Evolutionary conservation across 2,329 filamentous ascomycete genomes (phyloP), one percentile per base, ranked within the genome.

Genomic region (Fusarium fujikuroi): DNA sequence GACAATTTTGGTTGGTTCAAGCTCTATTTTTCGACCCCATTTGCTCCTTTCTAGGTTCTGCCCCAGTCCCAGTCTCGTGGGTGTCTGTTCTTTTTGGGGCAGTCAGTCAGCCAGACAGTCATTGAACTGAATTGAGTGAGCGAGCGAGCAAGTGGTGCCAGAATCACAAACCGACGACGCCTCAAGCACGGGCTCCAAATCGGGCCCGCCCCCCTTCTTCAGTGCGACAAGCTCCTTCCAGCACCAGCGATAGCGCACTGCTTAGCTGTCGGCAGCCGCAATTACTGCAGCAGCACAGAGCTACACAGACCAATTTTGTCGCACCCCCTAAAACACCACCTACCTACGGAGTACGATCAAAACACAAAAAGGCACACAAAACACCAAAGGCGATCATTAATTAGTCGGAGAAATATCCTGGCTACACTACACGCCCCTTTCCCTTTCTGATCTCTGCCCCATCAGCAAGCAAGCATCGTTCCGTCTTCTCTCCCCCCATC

Each of bases 391-490:
- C 69, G 63, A 76, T 74, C 73, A 64, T 54, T 75, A 66, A 77
- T 76, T 70, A 53, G 58, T 59, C 69, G 75, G 75, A 74, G 75
- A 74, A 74, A 74, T 76, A 73, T 66, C 59, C 63, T 60, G 62
- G 73, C 60, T 36, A 60, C 60, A 58, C 66, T 30, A 65, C 61
- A 66, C 64, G 37, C 65, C 61, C 66, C 57, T 49, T 63, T 65
- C 65, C 57, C 60, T 60, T 40, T 61, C 34, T 57, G 59, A 59
- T 43, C 39, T 42, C 44, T 69, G 50, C 54, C 56, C 39, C 50
- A 40, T 34, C 43, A 43, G 50, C 62, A 61, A 39, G 44, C 60
- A 60, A 39, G 44, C 58, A 60, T 63, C 63, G 65, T 64, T 71
- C 63, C 62, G 52, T 68, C 54, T 46, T 68, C 28, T 62, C 28